These are phyloP conservation scores for Scheffersomyces ergatensis DNA, from an alignment of 805 yeast genomes.

Conservation along the genomic window DNA sequence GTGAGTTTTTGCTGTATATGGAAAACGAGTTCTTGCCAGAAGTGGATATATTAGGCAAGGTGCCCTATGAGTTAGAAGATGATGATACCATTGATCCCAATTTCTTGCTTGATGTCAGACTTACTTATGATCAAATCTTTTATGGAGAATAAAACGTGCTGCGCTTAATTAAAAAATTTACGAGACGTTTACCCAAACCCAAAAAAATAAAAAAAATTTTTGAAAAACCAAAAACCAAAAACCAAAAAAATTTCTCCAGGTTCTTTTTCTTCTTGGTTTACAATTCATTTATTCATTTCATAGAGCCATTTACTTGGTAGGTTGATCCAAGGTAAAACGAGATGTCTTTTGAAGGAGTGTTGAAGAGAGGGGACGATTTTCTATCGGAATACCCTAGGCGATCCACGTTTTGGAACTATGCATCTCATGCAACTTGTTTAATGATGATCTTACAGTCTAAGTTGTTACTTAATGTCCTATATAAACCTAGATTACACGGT, in stretches of 20 bases:
- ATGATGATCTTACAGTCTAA: slow-evolving; percentile 66
- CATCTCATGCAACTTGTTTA: slow-evolving; percentile 68
- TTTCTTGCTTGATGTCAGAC: neutral
- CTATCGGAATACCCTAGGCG: slow-evolving; percentile 61
- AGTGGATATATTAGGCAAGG: too few relatives aligned
- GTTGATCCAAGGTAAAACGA: neutral
- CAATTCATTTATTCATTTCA: neutral
- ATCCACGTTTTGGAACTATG: slow-evolving; percentile 58
- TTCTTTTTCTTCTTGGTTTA: too few relatives aligned
- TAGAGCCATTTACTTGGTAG: neutral
- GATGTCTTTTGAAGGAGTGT: slow-evolving; percentile 71
- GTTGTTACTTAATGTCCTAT: slow-evolving; percentile 55
- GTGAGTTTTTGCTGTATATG: neutral
- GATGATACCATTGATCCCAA: neutral
- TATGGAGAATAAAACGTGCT: neutral
- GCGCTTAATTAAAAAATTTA: too few relatives aligned
- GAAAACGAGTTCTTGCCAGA: too few relatives aligned
- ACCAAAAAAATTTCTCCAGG: neutral
- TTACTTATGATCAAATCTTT: neutral
- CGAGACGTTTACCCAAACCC: too few relatives aligned
- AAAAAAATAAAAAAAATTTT: neutral
- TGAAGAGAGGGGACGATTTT: slow-evolving; percentile 71
- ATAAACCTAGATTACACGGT: slow-evolving; percentile 62
- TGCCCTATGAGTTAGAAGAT: too few relatives aligned
- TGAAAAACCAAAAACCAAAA: neutral